Evolutionary conservation across 148 eudicot genomes (phyloP).

Genomic region (Chenopodium album): DNA sequence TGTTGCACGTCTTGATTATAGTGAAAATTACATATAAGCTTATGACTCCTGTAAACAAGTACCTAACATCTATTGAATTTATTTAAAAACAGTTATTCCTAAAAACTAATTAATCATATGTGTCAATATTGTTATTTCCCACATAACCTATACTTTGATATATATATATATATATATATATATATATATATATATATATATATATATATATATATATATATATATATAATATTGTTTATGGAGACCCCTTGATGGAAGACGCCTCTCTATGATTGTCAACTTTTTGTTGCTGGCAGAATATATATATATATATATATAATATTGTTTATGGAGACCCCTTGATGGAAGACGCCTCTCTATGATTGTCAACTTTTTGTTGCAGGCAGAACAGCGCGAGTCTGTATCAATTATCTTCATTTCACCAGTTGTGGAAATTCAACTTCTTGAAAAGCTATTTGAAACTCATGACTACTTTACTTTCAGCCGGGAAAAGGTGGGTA

Average conservation of each 20-base stretch:
- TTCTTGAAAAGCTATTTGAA: constrained; percentile 53
- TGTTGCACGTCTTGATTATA: neutral
- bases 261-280: too few relatives aligned
- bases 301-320: neutral
- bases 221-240: too few relatives aligned
- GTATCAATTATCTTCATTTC: constrained; percentile 68
- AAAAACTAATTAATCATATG: neutral
- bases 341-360: neutral
- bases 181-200: too few relatives aligned
- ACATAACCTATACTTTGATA: neutral
- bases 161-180: neutral
- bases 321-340: neutral
- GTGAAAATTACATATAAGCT: neutral
- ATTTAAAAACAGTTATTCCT: neutral
- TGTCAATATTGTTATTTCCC: neutral
- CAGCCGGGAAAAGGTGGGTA: constrained; percentile 63
- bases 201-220: too few relatives aligned
- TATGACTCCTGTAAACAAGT: neutral
- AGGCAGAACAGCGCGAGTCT: constrained; percentile 59
- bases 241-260: too few relatives aligned
- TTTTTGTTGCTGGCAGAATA: too few relatives aligned
- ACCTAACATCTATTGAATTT: neutral
- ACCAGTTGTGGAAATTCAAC: constrained; percentile 41
- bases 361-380: constrained; percentile 29
- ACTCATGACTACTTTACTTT: constrained; percentile 62